Percentiles rank a stretch among this genome's conserved stretches.
phyloP scores from a whole-genome alignment of 2,329 filamentous ascomycete species.

The Nothopassalora personata region DNA sequence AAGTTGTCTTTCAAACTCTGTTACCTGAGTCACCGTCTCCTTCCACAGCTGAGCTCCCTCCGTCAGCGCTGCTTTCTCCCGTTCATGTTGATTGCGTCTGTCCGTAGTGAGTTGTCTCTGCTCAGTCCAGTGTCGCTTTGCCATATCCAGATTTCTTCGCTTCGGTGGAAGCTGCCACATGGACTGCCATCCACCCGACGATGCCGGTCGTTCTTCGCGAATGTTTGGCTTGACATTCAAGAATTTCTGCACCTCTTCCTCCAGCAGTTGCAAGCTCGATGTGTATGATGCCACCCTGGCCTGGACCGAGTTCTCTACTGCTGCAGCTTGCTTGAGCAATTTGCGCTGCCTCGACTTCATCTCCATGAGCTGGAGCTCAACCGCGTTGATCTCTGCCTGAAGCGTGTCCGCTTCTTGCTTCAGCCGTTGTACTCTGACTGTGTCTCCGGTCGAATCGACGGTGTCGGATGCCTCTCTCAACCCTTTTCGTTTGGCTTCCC shows the following conservation, averaged over 20 bases:
- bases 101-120: conserved; percentile 55
- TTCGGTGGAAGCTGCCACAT: conserved; percentile 54
- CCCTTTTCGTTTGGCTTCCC: conserved; percentile 53
- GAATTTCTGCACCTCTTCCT: conserved; percentile 56
- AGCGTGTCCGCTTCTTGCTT: conserved; percentile 49
- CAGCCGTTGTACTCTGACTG: conserved; percentile 50
- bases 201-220: conserved; percentile 6
- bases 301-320: conserved; percentile 61
- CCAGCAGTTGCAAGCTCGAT: conserved; percentile 60
- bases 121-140: conserved; percentile 63
- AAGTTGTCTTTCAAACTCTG: conserved; percentile 61
- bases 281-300: conserved; percentile 68
- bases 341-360: conserved; percentile 58
- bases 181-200: conserved; percentile 17
- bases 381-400: conserved; percentile 57
- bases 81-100: conserved; percentile 53
- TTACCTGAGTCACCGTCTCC: conserved; percentile 54
- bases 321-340: conserved; percentile 56
- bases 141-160: conserved; percentile 64
- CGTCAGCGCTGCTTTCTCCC: conserved; percentile 60
- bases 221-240: conserved; percentile 35
- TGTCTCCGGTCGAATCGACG: conserved; percentile 53
- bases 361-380: conserved; percentile 25
- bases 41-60: conserved; percentile 65
- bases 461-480: conserved; percentile 52